A percentile compares a stretch with the other conserved stretches of the same genome.
These are phyloP conservation scores for Collybia sordida DNA, from an alignment of 768 basidiomycete species.

Conservation along the genomic window DNA sequence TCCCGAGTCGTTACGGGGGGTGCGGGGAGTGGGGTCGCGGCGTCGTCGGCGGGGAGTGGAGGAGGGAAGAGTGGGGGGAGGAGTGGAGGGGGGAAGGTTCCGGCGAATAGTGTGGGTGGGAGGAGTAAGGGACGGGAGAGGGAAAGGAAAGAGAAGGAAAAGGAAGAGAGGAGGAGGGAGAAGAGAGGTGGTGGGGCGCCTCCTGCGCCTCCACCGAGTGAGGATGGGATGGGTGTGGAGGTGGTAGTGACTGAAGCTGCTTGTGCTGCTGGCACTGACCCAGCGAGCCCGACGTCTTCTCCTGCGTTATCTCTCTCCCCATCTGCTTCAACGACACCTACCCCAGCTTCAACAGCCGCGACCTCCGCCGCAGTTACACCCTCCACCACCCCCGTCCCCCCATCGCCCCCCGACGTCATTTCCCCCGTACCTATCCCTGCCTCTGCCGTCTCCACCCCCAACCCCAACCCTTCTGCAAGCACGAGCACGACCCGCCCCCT, in stretches of 20 bases:
- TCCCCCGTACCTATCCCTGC: neutral
- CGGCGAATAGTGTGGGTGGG: slow-evolving; percentile 8
- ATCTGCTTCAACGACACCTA: neutral
- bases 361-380: neutral
- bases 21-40: slow-evolving; percentile 20
- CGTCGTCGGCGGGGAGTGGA: slow-evolving; percentile 22
- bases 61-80: slow-evolving; percentile 30
- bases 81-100: slow-evolving; percentile 15
- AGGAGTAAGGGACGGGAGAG: slow-evolving; percentile 5
- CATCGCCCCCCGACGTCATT: neutral
- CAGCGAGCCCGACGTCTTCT: slow-evolving; percentile 2
- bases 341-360: neutral
- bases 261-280: neutral
- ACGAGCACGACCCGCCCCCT: slow-evolving; percentile 13
- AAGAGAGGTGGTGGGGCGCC: slow-evolving; percentile 13
- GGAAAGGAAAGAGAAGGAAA: slow-evolving; percentile 27
- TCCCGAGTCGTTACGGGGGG: slow-evolving; percentile 25
- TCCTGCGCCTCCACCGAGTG: slow-evolving; percentile 16
- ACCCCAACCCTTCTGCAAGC: slow-evolving; percentile 1
- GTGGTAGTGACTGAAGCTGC: slow-evolving; percentile 4
- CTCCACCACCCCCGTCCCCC: neutral
- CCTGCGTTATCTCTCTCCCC: neutral
- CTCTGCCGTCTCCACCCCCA: slow-evolving; percentile 9
- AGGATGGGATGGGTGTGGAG: slow-evolving; percentile 15
- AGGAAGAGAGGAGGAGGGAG: slow-evolving; percentile 26